Conservation (phyloP, 768 basidiomycete species). For the Termitomyces heimii region DNA sequence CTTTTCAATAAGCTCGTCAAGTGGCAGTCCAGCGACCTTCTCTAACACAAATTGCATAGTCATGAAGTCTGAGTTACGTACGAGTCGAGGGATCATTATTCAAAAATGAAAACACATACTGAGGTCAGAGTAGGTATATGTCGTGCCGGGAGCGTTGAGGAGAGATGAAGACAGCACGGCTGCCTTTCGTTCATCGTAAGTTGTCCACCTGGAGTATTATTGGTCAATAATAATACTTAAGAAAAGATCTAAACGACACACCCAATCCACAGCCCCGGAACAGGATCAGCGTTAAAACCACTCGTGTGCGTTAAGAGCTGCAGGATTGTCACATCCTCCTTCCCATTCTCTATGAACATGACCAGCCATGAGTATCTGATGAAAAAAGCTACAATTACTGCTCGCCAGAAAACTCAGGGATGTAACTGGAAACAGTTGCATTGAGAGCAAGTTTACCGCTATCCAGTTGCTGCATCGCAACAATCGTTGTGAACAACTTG, state of each 20-base stretch:
- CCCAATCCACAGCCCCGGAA: slow-evolving; percentile 20
- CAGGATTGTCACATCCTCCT: slow-evolving; percentile 19
- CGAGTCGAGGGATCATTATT: background rate
- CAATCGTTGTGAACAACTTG: slow-evolving; percentile 22
- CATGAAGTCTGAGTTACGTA: slow-evolving; percentile 19
- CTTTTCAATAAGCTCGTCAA: slow-evolving; percentile 18
- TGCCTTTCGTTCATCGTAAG: slow-evolving; percentile 16
- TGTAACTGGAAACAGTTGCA: slow-evolving; percentile 15
- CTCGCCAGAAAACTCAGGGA: slow-evolving; percentile 21
- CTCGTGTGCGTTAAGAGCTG: slow-evolving; percentile 24
- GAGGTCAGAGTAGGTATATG: slow-evolving; percentile 22
- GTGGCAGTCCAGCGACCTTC: slow-evolving; percentile 14
- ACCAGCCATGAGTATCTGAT: background rate
- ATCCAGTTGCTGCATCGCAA: slow-evolving; percentile 21
- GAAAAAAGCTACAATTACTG: background rate
- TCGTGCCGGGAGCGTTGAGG: slow-evolving; percentile 17
- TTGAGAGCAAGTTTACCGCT: slow-evolving; percentile 14
- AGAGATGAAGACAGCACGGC: slow-evolving; percentile 17
- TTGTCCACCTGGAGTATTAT: slow-evolving; percentile 14
- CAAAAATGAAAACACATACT: slow-evolving; percentile 9
- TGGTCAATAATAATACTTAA: background rate
- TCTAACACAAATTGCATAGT: slow-evolving; percentile 20
- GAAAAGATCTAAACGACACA: slow-evolving; percentile 1
- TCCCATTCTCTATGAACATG: slow-evolving; percentile 15
- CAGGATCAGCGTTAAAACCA: slow-evolving; percentile 22